Conservation (phyloP, 2,329 filamentous ascomycete species). For the Fusarium musae region DNA sequence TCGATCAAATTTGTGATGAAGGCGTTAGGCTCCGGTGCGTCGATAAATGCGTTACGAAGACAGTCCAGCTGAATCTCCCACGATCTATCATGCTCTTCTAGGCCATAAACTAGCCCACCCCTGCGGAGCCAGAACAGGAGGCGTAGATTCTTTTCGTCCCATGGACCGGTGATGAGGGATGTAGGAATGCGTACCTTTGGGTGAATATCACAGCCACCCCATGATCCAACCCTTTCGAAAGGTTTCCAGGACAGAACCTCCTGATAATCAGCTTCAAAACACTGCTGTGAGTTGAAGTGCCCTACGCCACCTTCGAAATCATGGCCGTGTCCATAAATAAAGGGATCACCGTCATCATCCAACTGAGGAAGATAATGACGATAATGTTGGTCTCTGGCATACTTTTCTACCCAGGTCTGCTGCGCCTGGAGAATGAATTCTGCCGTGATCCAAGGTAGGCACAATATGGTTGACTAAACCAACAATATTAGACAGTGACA, state of each 20-base stretch:
- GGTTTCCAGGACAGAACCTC: constrained; percentile 40
- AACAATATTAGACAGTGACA: constrained; percentile 9
- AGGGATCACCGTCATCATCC: constrained; percentile 12
- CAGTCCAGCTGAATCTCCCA: constrained; percentile 57
- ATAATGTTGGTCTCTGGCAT: constrained; percentile 50
- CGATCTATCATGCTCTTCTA: constrained; percentile 45
- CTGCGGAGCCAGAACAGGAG: constrained; percentile 60
- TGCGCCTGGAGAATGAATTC: constrained; percentile 60
- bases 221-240: constrained; percentile 32
- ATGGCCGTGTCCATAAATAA: constrained; percentile 26
- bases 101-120: constrained; percentile 47
- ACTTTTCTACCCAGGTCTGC: constrained; percentile 57
- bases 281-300: constrained; percentile 49
- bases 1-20: constrained; percentile 49
- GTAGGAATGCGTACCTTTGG: constrained; percentile 53
- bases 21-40: constrained; percentile 43
- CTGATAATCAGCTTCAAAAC: constrained; percentile 53
- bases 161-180: constrained; percentile 55
- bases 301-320: constrained; percentile 38
- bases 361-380: constrained; percentile 46
- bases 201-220: constrained; percentile 53
- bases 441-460: constrained; percentile 57
- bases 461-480: constrained; percentile 56
- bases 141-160: constrained; percentile 52
- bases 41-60: constrained; percentile 51